Base-by-base conservation (phyloP, 1,284 basidiomycete genomes). In the Puccinia brachypodii region DNA sequence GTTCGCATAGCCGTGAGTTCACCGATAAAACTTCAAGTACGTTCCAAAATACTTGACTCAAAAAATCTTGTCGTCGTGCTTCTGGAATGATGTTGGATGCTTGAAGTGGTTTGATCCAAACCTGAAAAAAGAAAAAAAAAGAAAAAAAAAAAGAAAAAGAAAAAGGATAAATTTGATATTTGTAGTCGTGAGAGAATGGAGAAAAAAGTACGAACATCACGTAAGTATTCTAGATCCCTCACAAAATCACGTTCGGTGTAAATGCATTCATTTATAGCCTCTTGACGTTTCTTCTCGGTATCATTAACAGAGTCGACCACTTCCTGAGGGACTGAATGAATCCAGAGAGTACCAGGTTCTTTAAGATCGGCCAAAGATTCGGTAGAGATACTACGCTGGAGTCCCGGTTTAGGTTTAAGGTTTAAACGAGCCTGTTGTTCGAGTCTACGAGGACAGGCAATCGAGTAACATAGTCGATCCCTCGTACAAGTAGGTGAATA, bases 181-280 rank as follows among this genome's bases (percentile, higher is more conserved):
- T 38, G 38, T 4, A 50, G 60, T 64, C 8, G 31, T 47, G 31
- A 11, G 31, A 31, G 8, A n/a, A 50, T 6, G 31, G 19, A 4
- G 11, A 60, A 60, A 60, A 25, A 60, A 60, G 25, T 22, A 85
- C 93, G 85, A 85, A 96, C 93, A 86, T 99, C 96, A 82, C 96
- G 92, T 62, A 99, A 90, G 86, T 99, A 99, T 87, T 99, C 97
- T 90, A 99, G 91, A 87, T 98, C 96, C 78, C 94, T 90, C 60
- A 99, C 96, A 87, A 98, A 99, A 88, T 98, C 96, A 25, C 95
- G 91, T 86, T 99, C 97, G 22, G 97, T 99, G 87, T 98, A 98
- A 78, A 98, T 96, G 83, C 98, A 94, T 88, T 99, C 97, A 86
- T 99, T 99, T 88, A 99, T 98, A 42, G 95, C 94, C 87, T 99